These are phyloP conservation scores for Penicillium pulvis DNA, from an alignment of 495 filamentous ascomycete species.

Conservation along the genomic window DNA sequence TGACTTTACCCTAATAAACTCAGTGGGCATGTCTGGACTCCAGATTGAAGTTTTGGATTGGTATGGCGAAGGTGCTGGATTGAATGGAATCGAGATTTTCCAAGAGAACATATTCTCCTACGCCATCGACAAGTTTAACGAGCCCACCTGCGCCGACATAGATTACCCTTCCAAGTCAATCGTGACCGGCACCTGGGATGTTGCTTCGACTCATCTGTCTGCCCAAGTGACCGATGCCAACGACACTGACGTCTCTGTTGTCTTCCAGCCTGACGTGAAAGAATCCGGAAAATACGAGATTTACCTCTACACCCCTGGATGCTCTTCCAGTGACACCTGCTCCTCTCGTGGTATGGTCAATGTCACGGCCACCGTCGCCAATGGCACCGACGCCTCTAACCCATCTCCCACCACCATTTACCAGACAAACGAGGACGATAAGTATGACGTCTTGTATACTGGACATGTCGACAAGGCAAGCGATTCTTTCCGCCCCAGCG, in stretches of 20 bases:
- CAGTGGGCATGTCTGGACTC: conserved; percentile 85
- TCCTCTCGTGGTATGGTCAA: conserved; percentile 72
- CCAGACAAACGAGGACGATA: conserved; percentile 93
- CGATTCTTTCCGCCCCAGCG: conserved; percentile 72
- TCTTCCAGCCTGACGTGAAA: conserved; percentile 81
- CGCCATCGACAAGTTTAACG: conserved; percentile 85
- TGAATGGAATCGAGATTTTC: conserved; percentile 90
- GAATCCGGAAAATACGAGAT: conserved; percentile 89
- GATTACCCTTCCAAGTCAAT: conserved; percentile 65
- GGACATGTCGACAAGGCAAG: conserved; percentile 79
- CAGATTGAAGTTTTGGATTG: conserved; percentile 80
- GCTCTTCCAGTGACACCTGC: conserved; percentile 77
- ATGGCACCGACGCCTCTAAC: conserved; percentile 41
- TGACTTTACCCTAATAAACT: conserved; percentile 89
- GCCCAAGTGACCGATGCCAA: conserved; percentile 60
- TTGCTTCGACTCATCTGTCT: conserved; percentile 73
- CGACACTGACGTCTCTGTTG: conserved; percentile 58
- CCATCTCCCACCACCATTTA: conserved; percentile 57
- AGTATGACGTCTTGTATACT: conserved; percentile 87
- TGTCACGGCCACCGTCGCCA: conserved; percentile 70
- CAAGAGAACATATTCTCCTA: conserved; percentile 82
- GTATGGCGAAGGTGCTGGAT: conserved; percentile 84
- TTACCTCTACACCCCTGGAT: conserved; percentile 88
- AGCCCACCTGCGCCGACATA: conserved; percentile 74
- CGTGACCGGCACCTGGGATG: conserved; percentile 71